A percentile compares a stretch with the other conserved stretches of the same genome.
Conservation (phyloP, 2,329 filamentous ascomycete genomes). For the Thermomyces lanuginosus region DNA sequence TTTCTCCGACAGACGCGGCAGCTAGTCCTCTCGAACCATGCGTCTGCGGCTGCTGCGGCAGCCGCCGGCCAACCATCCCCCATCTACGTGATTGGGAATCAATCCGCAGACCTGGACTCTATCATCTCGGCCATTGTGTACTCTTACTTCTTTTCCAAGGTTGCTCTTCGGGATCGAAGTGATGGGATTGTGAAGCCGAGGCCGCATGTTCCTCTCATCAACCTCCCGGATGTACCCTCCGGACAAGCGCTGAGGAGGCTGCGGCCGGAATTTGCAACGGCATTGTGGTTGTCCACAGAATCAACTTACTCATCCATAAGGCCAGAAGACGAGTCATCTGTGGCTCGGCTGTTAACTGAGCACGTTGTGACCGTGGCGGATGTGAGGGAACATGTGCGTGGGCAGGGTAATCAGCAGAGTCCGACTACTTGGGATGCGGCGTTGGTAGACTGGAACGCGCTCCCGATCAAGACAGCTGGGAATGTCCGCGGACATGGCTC, state of each 20-base stretch:
- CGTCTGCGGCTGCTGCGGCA: too few relatives aligned
- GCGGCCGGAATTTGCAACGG: conserved; percentile 42
- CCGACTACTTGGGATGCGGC: conserved; percentile 1
- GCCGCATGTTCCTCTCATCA: conserved; percentile 42
- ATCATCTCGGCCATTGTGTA: conserved; percentile 46
- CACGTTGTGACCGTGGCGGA: conserved; percentile 27
- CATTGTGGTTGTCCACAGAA: conserved; percentile 35
- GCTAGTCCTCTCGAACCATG: too few relatives aligned
- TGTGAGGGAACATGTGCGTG: conserved; percentile 13
- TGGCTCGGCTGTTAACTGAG: conserved; percentile 13
- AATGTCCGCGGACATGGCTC: conserved; percentile 27
- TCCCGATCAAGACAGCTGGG: conserved; percentile 33
- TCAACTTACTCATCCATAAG: conserved; percentile 5
- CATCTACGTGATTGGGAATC: conserved; percentile 29
- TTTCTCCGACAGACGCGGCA: conserved; percentile 21
- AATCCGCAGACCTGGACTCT: conserved; percentile 44
- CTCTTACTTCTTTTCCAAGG: conserved; percentile 39
- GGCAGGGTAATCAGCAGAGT: conserved; percentile 3
- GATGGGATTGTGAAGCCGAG: conserved; percentile 8
- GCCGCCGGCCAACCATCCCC: conserved; percentile 10
- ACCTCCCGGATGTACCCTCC: conserved; percentile 33
- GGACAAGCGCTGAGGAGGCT: conserved; percentile 35
- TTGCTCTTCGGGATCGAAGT: too few relatives aligned
- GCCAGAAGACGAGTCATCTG: conserved; percentile 12
- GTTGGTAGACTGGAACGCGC: conserved; percentile 31